Base-by-base conservation (phyloP, 305 asterid genomes). In the Ajuga reptans region DNA sequence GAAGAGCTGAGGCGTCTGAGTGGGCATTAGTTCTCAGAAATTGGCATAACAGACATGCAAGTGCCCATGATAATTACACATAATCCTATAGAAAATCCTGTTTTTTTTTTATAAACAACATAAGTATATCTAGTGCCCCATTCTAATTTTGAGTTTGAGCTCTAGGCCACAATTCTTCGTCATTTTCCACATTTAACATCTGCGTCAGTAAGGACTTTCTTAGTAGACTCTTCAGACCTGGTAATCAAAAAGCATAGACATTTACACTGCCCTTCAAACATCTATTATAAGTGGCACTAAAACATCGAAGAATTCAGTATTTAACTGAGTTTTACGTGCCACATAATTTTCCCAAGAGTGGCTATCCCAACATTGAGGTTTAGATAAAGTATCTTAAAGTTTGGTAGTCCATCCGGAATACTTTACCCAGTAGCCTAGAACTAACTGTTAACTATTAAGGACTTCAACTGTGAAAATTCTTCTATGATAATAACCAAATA, bases 101-200 rank as follows among this genome's bases (percentile, higher is more conserved):
- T 55, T 5, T 51, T 29, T 75, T 59, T 43, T 57, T 42, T 12
- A 29, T 12, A 9, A 49, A 7, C 21, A 8, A 53, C 53, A 18
- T 53, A 37, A 56, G 54, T 14, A 65, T 55, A 34, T 16, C 37
- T 7, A 55, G 5, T 21, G 49, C 45, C 15, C 14, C 16, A 49
- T 58, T 39, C 11, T 64, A 61, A 18, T 54, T 63, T 49, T 54
- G 43, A 62, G 60, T 31, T 53, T 29, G 61, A 43, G 59, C 75
- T 59, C 54, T 58, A 58, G 61, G 12, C 58, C 31, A 39, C 31
- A 34, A 51, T 62, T 47, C 21, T 33, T 51, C 16, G 55, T 49
- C 12, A 12, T 45, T 7, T 52, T 43, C 46, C 16, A 56, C 27
- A 18, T 8, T 9, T 71, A 14, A 56, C 39, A 39, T 9, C 17